These are phyloP conservation scores for Aspergillus felis DNA, from an alignment of 2,329 filamentous ascomycete genomes.

Conservation along the genomic window DNA sequence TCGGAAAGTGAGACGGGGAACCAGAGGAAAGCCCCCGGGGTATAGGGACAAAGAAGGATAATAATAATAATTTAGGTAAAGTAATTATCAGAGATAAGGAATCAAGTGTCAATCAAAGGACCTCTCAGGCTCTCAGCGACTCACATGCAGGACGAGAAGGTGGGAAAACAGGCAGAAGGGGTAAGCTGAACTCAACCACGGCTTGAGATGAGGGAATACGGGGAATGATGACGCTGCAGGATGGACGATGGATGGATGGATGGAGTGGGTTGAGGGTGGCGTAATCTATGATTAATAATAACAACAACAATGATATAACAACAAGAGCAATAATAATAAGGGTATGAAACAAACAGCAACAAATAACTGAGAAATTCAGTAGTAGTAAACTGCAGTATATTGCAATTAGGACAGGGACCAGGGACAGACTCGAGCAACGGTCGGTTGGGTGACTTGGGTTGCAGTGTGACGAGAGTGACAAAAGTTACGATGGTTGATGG, in stretches of 20 bases:
- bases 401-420: background rate
- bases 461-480: background rate
- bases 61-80: background rate
- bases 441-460: background rate
- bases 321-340: constrained; percentile 3
- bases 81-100: background rate
- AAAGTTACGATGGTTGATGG: background rate
- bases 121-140: constrained; percentile 1
- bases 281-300: constrained; percentile 20
- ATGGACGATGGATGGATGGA: background rate
- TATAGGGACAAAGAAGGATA: constrained; percentile 3
- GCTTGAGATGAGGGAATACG: constrained; percentile 7
- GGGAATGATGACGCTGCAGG: background rate
- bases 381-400: background rate
- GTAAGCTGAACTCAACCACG: constrained; percentile 10
- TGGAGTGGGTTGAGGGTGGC: constrained; percentile 13
- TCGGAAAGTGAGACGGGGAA: constrained; percentile 6
- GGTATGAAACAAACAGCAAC: background rate
- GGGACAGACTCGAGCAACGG: constrained; percentile 5
- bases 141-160: constrained; percentile 12
- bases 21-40: background rate
- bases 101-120: background rate
- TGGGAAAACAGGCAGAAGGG: background rate
- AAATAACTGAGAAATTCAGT: background rate
- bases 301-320: background rate